These are phyloP conservation scores for Fusarium scirpi DNA, from an alignment of 2,329 filamentous ascomycete genomes.

Conservation along the genomic window DNA sequence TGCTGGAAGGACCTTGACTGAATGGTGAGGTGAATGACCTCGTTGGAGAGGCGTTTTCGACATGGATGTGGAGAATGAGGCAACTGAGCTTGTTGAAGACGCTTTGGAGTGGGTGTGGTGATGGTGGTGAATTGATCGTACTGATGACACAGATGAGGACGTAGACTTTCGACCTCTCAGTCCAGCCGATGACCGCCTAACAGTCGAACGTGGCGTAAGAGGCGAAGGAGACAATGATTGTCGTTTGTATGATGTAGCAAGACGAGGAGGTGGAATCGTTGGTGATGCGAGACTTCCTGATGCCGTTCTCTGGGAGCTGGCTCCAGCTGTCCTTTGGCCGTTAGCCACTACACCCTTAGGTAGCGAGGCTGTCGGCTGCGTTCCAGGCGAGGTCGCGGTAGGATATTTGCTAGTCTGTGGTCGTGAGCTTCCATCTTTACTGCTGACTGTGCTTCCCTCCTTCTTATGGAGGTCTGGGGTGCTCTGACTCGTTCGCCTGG, in stretches of 20 bases:
- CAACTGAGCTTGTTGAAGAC: slow-evolving; percentile 88
- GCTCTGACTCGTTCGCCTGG: slow-evolving; percentile 66
- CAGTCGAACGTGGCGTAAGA: slow-evolving; percentile 86
- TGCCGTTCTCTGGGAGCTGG: slow-evolving; percentile 37
- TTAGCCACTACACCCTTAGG: slow-evolving; percentile 66
- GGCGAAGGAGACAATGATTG: slow-evolving; percentile 89
- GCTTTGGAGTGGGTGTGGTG: slow-evolving; percentile 93
- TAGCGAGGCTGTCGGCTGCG: slow-evolving; percentile 58
- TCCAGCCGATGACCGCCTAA: slow-evolving; percentile 84
- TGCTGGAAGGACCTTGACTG: slow-evolving; percentile 93
- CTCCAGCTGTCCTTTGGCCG: slow-evolving; percentile 55
- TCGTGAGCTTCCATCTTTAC: slow-evolving; percentile 67
- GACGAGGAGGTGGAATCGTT: slow-evolving; percentile 47
- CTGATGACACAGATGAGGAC: slow-evolving; percentile 92
- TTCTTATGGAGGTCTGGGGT: slow-evolving; percentile 69
- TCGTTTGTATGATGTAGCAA: slow-evolving; percentile 68
- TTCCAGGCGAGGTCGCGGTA: slow-evolving; percentile 52
- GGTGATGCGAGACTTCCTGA: slow-evolving; percentile 47
- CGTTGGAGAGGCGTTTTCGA: slow-evolving; percentile 74
- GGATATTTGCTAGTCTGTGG: slow-evolving; percentile 72
- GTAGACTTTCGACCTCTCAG: slow-evolving; percentile 94
- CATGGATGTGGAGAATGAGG: slow-evolving; percentile 76
- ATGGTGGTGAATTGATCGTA: slow-evolving; percentile 90
- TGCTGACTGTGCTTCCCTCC: slow-evolving; percentile 58
- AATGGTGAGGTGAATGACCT: slow-evolving; percentile 84